phyloP scores from a whole-genome alignment of 108 stramenopile genomes.

The Thalassiosira profunda region DNA sequence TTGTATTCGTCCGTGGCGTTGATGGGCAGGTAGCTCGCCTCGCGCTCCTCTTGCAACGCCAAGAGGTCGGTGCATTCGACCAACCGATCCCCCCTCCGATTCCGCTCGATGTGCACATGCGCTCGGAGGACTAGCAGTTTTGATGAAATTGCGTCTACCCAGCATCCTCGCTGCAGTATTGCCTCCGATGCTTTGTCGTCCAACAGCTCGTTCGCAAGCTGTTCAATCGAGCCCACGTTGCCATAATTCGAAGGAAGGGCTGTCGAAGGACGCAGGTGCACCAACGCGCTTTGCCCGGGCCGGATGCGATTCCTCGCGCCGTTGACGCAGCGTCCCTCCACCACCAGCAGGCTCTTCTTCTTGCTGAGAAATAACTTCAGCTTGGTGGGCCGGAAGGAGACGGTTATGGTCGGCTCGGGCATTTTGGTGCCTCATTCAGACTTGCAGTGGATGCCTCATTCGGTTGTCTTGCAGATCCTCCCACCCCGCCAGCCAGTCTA shows the following conservation, averaged over 20 bases:
- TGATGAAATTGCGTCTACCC: conserved; percentile 13
- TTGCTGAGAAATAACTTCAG: conserved; percentile 34
- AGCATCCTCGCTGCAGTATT: conserved; percentile 11
- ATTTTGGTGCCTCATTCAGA: too few species aligned
- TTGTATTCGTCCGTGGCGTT: conserved; percentile 3
- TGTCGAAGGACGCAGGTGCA: conserved; percentile 16
- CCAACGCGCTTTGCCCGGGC: neutral
- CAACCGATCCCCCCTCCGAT: conserved; percentile 36
- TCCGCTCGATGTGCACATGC: conserved; percentile 26
- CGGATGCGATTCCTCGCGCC: conserved; percentile 18
- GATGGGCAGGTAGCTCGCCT: conserved; percentile 12
- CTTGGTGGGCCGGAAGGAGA: conserved; percentile 25
- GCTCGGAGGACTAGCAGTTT: conserved; percentile 12
- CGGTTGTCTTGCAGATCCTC: too few species aligned
- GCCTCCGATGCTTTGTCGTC: neutral
- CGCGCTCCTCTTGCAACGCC: neutral
- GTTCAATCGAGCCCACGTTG: neutral
- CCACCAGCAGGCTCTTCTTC: conserved; percentile 25
- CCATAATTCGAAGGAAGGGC: neutral
- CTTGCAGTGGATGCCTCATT: too few species aligned
- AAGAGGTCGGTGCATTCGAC: conserved; percentile 36
- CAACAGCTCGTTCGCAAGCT: neutral
- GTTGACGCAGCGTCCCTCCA: conserved; percentile 13
- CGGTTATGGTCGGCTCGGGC: conserved; percentile 8
- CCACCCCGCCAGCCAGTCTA: too few species aligned